A percentile compares a stretch with the other conserved stretches of the same genome.
phyloP scores from a whole-genome alignment of 1,284 basidiomycete genomes.

The Trametes sp. region DNA sequence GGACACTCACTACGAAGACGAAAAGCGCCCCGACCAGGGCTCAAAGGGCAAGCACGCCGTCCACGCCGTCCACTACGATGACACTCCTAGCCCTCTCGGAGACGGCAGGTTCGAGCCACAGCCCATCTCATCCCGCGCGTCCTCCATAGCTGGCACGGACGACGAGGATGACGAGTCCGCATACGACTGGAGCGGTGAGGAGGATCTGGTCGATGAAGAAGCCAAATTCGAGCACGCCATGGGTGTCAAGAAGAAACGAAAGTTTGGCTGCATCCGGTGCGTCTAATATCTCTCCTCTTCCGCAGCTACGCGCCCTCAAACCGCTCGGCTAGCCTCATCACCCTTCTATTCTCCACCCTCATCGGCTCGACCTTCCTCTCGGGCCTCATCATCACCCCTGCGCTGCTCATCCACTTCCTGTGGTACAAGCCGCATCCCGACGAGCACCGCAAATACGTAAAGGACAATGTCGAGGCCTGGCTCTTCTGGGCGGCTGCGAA shows the following conservation, averaged over 20 bases:
- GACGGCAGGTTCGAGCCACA: conserved; percentile 38
- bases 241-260: conserved; percentile 54
- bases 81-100: conserved; percentile 40
- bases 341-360: conserved; percentile 72
- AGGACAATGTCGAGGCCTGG: conserved; percentile 77
- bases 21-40: conserved; percentile 27
- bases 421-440: conserved; percentile 70
- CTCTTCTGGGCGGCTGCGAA: conserved; percentile 82
- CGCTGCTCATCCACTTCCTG: conserved; percentile 68
- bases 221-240: conserved; percentile 68
- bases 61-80: conserved; percentile 63
- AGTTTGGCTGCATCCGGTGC: conserved; percentile 65
- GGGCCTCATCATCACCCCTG: conserved; percentile 63
- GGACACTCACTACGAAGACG: conserved; percentile 11
- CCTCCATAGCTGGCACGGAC: conserved; percentile 62
- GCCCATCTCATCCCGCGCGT: conserved; percentile 44
- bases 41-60: conserved; percentile 48
- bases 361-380: conserved; percentile 74
- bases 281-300: conserved; percentile 27
- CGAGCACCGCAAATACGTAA: conserved; percentile 63
- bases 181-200: conserved; percentile 79
- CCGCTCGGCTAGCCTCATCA: conserved; percentile 54
- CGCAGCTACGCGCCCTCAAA: conserved; percentile 11
- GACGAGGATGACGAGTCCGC: conserved; percentile 61
- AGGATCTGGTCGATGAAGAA: conserved; percentile 73